Conservation (phyloP, 2,329 filamentous ascomycete species). For the Botryotinia globosa region DNA sequence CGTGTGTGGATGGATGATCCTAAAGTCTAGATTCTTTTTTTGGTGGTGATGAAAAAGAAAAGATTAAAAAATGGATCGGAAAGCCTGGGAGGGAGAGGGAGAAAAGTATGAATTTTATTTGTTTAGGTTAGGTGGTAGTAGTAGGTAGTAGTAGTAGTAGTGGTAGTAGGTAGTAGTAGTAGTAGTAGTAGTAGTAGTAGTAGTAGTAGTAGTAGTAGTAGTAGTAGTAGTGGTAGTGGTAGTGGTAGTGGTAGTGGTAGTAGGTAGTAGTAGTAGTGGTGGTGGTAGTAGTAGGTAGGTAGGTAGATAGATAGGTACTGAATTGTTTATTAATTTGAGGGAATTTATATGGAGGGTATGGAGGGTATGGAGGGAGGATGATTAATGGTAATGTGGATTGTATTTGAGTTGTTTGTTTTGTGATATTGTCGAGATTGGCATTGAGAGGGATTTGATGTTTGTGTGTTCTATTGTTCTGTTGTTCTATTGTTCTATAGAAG, state of each 20-base stretch:
- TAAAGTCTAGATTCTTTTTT: neutral
- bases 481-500: neutral
- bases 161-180: too few species aligned
- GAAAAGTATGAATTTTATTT: neutral
- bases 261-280: too few species aligned
- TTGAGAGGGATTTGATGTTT: neutral
- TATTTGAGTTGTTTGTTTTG: too few species aligned
- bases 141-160: too few species aligned
- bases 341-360: too few species aligned
- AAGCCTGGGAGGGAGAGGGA: neutral
- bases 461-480: neutral
- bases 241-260: too few species aligned
- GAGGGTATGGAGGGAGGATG: too few species aligned
- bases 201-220: neutral
- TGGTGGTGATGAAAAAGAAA: neutral
- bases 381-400: too few species aligned
- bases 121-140: too few species aligned
- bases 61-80: neutral
- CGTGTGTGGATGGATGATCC: constrained; percentile 3
- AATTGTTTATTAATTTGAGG: neutral
- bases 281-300: neutral
- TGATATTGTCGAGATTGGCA: too few species aligned
- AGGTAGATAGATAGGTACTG: neutral
- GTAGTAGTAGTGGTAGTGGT: too few species aligned
- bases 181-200: too few species aligned